Evolutionary conservation across 345 rosid species (phyloP).

Genomic region (Lepidium africanum): DNA sequence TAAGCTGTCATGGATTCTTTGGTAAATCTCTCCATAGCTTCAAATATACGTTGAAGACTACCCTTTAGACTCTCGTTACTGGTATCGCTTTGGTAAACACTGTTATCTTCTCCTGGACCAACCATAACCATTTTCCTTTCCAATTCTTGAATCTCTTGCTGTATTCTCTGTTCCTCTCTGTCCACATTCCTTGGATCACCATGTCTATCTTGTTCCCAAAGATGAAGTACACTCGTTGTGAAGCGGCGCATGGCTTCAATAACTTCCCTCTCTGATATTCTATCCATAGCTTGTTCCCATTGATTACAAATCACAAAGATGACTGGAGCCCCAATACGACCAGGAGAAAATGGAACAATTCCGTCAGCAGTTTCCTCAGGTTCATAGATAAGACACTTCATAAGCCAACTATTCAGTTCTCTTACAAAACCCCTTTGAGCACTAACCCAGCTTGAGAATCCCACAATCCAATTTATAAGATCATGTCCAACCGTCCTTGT

Average conservation of each 20-base stretch:
- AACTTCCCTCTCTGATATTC: slow-evolving; percentile 82
- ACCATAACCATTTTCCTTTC: slow-evolving; percentile 57
- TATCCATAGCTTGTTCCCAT: slow-evolving; percentile 72
- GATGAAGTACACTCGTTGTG: slow-evolving; percentile 50
- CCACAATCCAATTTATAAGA: slow-evolving; percentile 55
- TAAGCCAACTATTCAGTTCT: slow-evolving; percentile 79
- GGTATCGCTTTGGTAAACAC: slow-evolving; percentile 66
- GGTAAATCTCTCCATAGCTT: slow-evolving; percentile 77
- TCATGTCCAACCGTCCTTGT: slow-evolving; percentile 56
- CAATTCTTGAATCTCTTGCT: slow-evolving; percentile 73
- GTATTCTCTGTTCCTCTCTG: slow-evolving; percentile 73
- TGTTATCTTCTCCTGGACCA: slow-evolving; percentile 21
- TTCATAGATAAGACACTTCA: slow-evolving; percentile 69
- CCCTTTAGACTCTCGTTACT: slow-evolving; percentile 52
- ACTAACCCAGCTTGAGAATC: slow-evolving; percentile 63
- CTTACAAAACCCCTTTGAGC: slow-evolving; percentile 67
- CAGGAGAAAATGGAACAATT: slow-evolving; percentile 78
- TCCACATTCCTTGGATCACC: slow-evolving; percentile 65
- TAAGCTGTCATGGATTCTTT: slow-evolving; percentile 54
- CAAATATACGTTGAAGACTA: slow-evolving; percentile 57
- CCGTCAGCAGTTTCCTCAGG: slow-evolving; percentile 95
- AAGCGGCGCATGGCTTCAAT: slow-evolving; percentile 57
- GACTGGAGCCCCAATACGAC: slow-evolving; percentile 87
- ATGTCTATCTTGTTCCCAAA: slow-evolving; percentile 72
- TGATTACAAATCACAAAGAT: slow-evolving; percentile 92